Evolutionary conservation across 495 filamentous ascomycete genomes (phyloP).

Genomic region (Antarctomyces pellizariae): DNA sequence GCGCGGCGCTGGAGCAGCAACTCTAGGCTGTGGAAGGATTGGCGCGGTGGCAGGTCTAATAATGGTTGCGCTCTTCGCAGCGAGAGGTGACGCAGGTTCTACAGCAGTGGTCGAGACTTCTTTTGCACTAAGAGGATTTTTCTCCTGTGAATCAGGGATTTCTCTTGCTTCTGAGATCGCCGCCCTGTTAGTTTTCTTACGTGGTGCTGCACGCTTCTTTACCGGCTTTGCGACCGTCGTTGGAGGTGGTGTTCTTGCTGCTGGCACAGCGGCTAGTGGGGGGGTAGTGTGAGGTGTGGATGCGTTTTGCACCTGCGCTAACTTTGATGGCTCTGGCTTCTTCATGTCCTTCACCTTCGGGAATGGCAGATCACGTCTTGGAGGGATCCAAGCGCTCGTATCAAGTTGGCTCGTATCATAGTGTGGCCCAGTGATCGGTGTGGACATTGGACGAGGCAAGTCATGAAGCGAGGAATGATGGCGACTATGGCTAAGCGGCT

Average conservation of each 20-base stretch:
- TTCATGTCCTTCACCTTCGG: slow-evolving; percentile 4
- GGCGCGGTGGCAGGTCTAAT: neutral
- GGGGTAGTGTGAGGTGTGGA: slow-evolving; percentile 1
- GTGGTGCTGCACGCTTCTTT: neutral
- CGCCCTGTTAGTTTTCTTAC: slow-evolving; percentile 2
- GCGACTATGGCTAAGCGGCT: neutral
- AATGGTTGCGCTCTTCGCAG: slow-evolving; percentile 5
- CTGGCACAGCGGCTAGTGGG: neutral
- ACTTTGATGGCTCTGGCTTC: slow-evolving; percentile 1
- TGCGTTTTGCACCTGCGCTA: slow-evolving; percentile 2
- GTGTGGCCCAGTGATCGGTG: slow-evolving; percentile 3
- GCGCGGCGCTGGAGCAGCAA: slow-evolving; percentile 1
- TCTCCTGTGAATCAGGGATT: neutral
- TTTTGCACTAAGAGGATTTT: neutral
- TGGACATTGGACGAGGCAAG: neutral
- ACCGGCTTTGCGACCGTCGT: neutral
- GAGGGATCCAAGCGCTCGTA: slow-evolving; percentile 10
- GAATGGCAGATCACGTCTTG: slow-evolving; percentile 17
- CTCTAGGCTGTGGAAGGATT: slow-evolving; percentile 6
- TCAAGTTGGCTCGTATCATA: slow-evolving; percentile 1
- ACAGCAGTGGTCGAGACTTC: neutral
- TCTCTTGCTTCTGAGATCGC: too few species aligned
- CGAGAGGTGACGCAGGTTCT: slow-evolving; percentile 5
- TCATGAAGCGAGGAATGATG: slow-evolving; percentile 1
- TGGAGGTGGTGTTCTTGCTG: too few species aligned